Base-by-base conservation (phyloP, 192 early-diverging fungal genomes). In the Coemansia sp. region DNA sequence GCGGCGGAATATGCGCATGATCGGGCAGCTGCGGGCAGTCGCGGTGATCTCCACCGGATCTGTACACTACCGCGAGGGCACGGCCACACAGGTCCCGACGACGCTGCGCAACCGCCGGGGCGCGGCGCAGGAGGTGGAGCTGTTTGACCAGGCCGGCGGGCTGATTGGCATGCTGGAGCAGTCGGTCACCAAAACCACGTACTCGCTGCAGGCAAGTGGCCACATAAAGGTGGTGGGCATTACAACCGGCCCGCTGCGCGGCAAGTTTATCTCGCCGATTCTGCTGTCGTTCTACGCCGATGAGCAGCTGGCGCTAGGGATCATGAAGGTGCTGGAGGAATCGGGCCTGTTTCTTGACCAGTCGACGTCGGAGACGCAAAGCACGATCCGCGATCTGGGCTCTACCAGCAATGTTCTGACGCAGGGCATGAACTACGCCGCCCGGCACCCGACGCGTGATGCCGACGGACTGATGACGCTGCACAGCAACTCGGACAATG, bases 1-100 rank as follows among this genome's bases (percentile, higher is more conserved):
- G 36, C 14, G 36, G 4, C 52, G n/a, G 34, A 58, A 50, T 15
- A 46, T 74, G 59, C 29, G 42, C 40, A 74, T 74, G 70, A 49
- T 74, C 28, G 70, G 70, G 15, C 70, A 74, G 47, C 48, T 74
- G 31, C 59, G 50, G 10, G 70, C 70, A 15, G 60, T 67, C 8
- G 54, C 59, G 14, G 46, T 58, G 4, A 45, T 67, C n/a, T 74
- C 63, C 4, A 58, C 64, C 0, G 60, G 59, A 4, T 74, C 70
- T 4, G 28, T 25, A 0, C 51, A 74, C 21, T 74, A 62, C 43
- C 58, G 35, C 30, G 39, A 39, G n/a, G 64, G 64, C 43, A 23
- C 14, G 0, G 51, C 55, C 0, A 49, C 36, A 7, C 55, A 64
- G 9, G 31, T 74, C 7, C 70, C 70, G 1, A 55, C 52, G 5